Base-by-base conservation (phyloP, 306 rosid species). In the Glycine tomentella region DNA sequence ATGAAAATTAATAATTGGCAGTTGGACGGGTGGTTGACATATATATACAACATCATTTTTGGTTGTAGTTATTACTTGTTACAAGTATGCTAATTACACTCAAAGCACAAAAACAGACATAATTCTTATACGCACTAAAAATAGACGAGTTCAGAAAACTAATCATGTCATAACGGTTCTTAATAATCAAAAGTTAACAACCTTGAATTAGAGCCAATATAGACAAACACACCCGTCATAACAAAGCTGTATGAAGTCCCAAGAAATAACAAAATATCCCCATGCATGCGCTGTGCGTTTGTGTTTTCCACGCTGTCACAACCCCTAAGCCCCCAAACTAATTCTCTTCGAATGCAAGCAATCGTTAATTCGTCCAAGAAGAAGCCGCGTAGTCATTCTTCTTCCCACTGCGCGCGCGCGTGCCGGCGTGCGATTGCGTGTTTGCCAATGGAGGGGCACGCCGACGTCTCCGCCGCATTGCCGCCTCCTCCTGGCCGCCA, bases 371-470 rank as follows among this genome's bases (percentile, higher is more conserved):
- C 52, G 3, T 8, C 36, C 58, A 72, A 73, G 8, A 12, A 33
- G 33, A 12, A 33, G 33, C 62, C 44, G 44, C 44, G 38, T 34
- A 4, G 4, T 25, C 31, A 25, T 25, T 25, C 10, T 57, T 3
- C 17, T 25, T 9, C 5, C 8, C 63, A 56, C 50, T 14, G 1
- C 61, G 7, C 51, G 58, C 69, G 7, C 59, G 15, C 50, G 48
- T n/a, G n/a, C n/a, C n/a, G n/a, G n/a, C n/a, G n/a, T 8, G 63
- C 82, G 66, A 42, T 84, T 49, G 56, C 16, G 31, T 61, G 15
- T 17, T 5, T 72, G 17, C 52, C 74, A 1, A 91, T 85, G 96
- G 93, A 87, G 87, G 86, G 87, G 85, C 91, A 46, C 78, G 81
- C 56, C 20, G 55, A 7, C 33, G 75, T 52, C 15, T 3, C 2